phyloP scores from a whole-genome alignment of 768 basidiomycete genomes.

The Dioszegia crocea region DNA sequence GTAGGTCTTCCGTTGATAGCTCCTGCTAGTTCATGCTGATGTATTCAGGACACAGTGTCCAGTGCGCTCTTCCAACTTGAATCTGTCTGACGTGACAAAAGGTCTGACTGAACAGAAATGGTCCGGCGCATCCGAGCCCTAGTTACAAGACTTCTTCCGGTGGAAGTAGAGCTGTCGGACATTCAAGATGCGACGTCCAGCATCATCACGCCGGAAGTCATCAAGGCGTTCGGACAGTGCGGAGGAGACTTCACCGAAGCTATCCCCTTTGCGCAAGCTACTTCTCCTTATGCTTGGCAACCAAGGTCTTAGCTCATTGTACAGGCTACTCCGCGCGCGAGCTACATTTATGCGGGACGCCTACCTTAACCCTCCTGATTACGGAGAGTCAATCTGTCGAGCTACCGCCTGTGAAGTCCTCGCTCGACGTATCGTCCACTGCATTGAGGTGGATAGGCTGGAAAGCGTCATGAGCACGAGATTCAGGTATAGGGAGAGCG shows the following conservation, averaged over 20 bases:
- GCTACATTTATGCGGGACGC: slow-evolving; percentile 79
- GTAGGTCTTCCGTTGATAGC: slow-evolving; percentile 20
- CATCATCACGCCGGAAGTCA: slow-evolving; percentile 70
- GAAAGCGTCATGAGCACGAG: slow-evolving; percentile 71
- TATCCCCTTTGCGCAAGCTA: slow-evolving; percentile 53
- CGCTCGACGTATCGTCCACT: slow-evolving; percentile 62
- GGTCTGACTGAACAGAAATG: too few species aligned
- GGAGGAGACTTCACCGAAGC: slow-evolving; percentile 86
- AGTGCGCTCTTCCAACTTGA: slow-evolving; percentile 35
- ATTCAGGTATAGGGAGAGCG: slow-evolving; percentile 65
- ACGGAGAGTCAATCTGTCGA: slow-evolving; percentile 76
- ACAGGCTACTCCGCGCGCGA: slow-evolving; percentile 46
- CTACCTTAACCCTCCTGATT: slow-evolving; percentile 74
- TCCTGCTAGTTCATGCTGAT: not conserved
- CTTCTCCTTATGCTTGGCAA: not conserved
- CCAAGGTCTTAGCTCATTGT: not conserved
- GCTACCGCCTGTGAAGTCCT: slow-evolving; percentile 55
- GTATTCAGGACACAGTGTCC: slow-evolving; percentile 35
- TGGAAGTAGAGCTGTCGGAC: slow-evolving; percentile 65
- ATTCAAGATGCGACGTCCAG: slow-evolving; percentile 75
- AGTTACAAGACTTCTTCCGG: slow-evolving; percentile 69
- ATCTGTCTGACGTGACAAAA: too few species aligned
- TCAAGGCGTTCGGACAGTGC: slow-evolving; percentile 69
- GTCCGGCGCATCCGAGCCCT: slow-evolving; percentile 73
- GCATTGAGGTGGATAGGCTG: slow-evolving; percentile 61